phyloP scores from a whole-genome alignment of 2,329 filamentous ascomycete genomes.

The Ceratocystis ficicola region DNA sequence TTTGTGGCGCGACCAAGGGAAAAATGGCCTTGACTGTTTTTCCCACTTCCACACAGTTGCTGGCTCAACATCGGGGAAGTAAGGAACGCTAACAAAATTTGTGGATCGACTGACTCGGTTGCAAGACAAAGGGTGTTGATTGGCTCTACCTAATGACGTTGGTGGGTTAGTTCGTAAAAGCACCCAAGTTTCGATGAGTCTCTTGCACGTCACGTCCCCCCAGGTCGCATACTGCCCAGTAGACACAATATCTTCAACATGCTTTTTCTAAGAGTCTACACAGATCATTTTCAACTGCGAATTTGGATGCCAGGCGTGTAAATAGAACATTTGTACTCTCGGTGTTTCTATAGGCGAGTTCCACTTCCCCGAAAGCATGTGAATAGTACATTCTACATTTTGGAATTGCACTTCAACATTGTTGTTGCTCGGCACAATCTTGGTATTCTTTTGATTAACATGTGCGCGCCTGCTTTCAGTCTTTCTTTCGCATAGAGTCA shows the following conservation, averaged over 20 bases:
- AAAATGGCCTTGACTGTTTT: neutral
- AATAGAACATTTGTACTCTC: neutral
- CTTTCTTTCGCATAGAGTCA: too few species aligned
- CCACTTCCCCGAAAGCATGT: neutral
- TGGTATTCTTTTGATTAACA: too few species aligned
- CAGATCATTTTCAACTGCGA: neutral
- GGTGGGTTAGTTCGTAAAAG: neutral
- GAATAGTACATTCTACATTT: neutral
- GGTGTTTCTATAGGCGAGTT: slow-evolving; percentile 1
- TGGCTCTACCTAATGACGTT: slow-evolving; percentile 7
- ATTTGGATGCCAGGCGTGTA: neutral
- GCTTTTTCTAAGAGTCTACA: neutral
- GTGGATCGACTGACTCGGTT: slow-evolving; percentile 20
- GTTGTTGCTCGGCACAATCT: too few species aligned
- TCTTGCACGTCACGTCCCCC: slow-evolving; percentile 11
- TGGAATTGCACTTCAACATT: neutral
- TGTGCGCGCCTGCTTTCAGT: too few species aligned
- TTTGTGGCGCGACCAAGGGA: neutral
- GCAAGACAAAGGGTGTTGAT: slow-evolving; percentile 8
- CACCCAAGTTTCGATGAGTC: neutral
- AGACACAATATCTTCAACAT: neutral
- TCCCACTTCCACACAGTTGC: neutral
- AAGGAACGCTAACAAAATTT: slow-evolving; percentile 2
- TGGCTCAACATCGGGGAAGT: neutral
- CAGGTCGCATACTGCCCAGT: neutral